Conservation (phyloP, 106 monocot genomes). For the Dioscorea dumetorum region DNA sequence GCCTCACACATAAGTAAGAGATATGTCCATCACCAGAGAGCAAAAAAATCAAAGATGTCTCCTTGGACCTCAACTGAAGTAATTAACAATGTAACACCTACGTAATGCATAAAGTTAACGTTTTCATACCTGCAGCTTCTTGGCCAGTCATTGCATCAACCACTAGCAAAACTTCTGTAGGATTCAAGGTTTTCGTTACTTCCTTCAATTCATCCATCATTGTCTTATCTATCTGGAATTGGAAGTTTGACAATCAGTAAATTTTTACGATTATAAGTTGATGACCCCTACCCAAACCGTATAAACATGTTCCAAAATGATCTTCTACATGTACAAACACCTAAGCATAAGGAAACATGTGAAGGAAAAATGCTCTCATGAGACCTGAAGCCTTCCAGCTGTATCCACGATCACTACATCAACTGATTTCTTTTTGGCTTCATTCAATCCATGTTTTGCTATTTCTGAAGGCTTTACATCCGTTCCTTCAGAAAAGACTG, state of each 20-base stretch:
- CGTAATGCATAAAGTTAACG: not conserved
- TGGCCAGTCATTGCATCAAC: constrained; percentile 99
- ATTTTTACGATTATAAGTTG: not conserved
- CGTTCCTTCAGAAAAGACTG: constrained; percentile 76
- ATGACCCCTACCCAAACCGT: not conserved
- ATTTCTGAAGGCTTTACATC: constrained; percentile 76
- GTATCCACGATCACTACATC: constrained; percentile 95
- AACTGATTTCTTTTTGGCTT: constrained; percentile 67
- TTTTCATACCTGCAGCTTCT: constrained; percentile 84
- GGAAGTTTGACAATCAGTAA: not conserved
- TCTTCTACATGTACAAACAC: no score
- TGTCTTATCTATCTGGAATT: constrained; percentile 71
- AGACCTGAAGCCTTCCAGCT: constrained; percentile 95
- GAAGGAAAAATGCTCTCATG: not conserved
- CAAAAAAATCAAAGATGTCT: no score
- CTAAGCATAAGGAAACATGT: not conserved
- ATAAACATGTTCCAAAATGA: no score
- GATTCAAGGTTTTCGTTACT: constrained; percentile 67
- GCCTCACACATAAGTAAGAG: no score
- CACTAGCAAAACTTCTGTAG: constrained; percentile 91
- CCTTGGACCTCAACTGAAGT: no score
- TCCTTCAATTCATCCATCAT: constrained; percentile 99
- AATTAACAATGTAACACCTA: no score
- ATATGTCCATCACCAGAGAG: no score
- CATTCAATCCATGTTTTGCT: constrained; percentile 74